Conservation (phyloP, 768 basidiomycete genomes). For the Mycena vitilis region DNA sequence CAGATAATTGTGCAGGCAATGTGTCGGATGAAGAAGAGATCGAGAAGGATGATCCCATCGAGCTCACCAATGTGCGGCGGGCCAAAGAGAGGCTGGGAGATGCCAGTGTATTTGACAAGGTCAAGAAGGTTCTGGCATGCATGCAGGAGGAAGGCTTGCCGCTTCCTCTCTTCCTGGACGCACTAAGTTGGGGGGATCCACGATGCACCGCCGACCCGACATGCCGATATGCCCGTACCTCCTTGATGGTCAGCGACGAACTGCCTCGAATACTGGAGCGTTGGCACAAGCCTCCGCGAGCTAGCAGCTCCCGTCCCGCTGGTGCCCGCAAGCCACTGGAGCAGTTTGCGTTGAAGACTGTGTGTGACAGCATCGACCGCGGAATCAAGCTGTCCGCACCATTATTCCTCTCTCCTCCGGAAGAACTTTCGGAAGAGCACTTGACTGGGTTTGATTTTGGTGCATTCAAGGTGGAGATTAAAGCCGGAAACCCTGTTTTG, state of each 20-base stretch:
- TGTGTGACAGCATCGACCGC: slow-evolving; percentile 24
- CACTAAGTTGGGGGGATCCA: not conserved
- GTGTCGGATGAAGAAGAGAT: not conserved
- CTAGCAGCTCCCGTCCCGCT: not conserved
- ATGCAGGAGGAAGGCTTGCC: not conserved
- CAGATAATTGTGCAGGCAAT: not conserved
- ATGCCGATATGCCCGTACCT: too few relatives aligned
- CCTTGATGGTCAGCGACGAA: not conserved
- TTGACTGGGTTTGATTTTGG: slow-evolving; percentile 33
- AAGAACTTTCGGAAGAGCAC: slow-evolving; percentile 30
- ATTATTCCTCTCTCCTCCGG: slow-evolving; percentile 26
- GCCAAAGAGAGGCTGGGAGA: not conserved
- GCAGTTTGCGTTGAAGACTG: slow-evolving; percentile 23
- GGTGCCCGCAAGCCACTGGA: slow-evolving; percentile 18
- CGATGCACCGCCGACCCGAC: not conserved
- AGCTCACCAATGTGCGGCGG: not conserved
- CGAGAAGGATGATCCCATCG: not conserved
- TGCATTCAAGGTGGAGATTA: slow-evolving; percentile 20
- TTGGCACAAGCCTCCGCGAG: not conserved
- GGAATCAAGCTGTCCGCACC: slow-evolving; percentile 30
- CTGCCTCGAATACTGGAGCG: not conserved
- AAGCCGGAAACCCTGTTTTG: slow-evolving; percentile 22
- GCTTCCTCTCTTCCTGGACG: not conserved
- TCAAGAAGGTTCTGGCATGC: not conserved
- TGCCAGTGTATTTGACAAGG: not conserved